Evolutionary conservation across 2,329 filamentous ascomycete genomes (phyloP), one percentile per base, ranked within the genome.

Genomic region (Neofusicoccum kwambonambiense): DNA sequence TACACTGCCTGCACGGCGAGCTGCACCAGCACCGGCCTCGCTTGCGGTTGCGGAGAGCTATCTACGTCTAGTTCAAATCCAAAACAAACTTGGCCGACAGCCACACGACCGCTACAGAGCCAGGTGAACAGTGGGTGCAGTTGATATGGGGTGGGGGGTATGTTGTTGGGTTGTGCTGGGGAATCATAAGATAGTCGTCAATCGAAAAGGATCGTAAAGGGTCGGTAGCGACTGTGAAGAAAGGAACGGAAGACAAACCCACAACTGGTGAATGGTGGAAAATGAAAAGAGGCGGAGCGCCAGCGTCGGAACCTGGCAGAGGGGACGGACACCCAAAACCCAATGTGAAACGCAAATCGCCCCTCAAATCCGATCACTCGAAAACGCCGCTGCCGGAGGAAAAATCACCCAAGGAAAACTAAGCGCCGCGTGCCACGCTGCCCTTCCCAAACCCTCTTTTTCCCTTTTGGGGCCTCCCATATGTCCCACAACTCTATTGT

Each of bases 201-300:
- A 60, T 60, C 56, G 37, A 17, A 47, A 60, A 47, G 56, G 56
- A 60, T 60, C 56, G 56, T 60, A 60, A 60, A 60, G 56, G 56
- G 56, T 60, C 56, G 56, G 56, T 35, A 45, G 31, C 56, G 56
- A 60, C 56, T n/a, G 56, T 37, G 56, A 19, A 60, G 31, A 39
- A 60, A 60, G 54, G 54, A 58, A 45, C 34, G 54, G 19, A 44
- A 35, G 22, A 44, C 41, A 39, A 37, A 22, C 42, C 56, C 41
- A 19, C 56, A 60, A 57, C 39, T 17, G 22, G 15, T 35, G 11
- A 31, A 31, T 8, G n/a, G n/a, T 34, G 15, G 9, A 45, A 58
- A 44, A 17, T 22, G 22, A 15, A 11, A 12, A 45, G 39, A 51
- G 31, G 12, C 37, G 19, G 41, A 12, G 54, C n/a, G 39, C 54